Evolutionary conservation across 108 stramenopile species (phyloP), one percentile per base, ranked within the genome.

Genomic region (Hondaea fermentalgiana): DNA sequence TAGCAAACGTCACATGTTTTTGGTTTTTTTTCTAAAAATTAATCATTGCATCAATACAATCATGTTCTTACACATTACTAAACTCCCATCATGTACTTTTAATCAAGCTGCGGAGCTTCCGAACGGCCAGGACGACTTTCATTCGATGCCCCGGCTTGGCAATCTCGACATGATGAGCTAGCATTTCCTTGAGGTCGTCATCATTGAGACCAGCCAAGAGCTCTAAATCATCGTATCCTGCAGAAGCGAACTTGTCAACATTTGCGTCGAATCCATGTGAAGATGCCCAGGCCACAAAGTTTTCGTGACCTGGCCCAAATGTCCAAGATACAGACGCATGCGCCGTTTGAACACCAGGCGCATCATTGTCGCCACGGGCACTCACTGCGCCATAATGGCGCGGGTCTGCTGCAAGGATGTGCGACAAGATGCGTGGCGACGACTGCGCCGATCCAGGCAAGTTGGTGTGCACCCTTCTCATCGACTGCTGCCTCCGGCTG

Each of bases 121-220:
- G 45, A n/a, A 53, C 76, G 23, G 76, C 76, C 51, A 83, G 51
- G 10, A 83, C 51, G 6, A 83, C 45, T 3, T 83, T 83, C 76
- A 83, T 83, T 10, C 76, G 76, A 47, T 83, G 45, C 10, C 76
- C 76, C 1, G 76, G 76, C 23, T 83, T 83, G 44, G 51, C 1
- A 23, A 53, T 53, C 3, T 53, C 76, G 51, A 83, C 45, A 35
- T 83, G 76, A 43, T 83, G 43, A 10, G 6, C 51, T 12, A 83
- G 51, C 76, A 83, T 83, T 53, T 83, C 76, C 28, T 83, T 83
- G 49, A 83, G 76, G n/a, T 83, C 76, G 16, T 55, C 51, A 23
- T 83, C 76, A 23, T 6, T 83, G 19, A 83, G 12, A 1, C 51
- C 49, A 47, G 49, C 49, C 19, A 83, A 25, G 5, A 83, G 49